These are phyloP conservation scores for Torulaspora gathmanii DNA, from an alignment of 805 yeast genomes.

Conservation along the genomic window DNA sequence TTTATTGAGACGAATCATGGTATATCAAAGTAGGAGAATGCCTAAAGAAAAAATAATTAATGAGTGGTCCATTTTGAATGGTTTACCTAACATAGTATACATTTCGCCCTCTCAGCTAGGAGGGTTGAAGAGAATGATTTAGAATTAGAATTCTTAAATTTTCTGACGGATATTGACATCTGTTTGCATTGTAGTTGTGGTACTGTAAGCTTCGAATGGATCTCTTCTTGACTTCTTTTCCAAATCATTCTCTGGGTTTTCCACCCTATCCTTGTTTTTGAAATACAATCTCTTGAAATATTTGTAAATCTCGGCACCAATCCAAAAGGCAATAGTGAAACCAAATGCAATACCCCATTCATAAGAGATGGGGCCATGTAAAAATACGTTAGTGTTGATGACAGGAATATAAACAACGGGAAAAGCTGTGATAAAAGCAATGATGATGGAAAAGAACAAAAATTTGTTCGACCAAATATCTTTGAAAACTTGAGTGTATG, in stretches of 20 bases:
- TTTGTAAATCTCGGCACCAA: constrained; percentile 65
- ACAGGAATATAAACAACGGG: constrained; percentile 86
- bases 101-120: not conserved
- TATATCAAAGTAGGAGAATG: not conserved
- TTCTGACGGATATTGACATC: constrained; percentile 16
- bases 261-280: constrained; percentile 41
- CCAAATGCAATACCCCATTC: constrained; percentile 80
- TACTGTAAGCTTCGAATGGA: constrained; percentile 56
- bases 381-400: constrained; percentile 70
- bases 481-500: constrained; percentile 53
- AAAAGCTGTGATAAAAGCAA: constrained; percentile 67
- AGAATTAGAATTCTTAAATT: not conserved
- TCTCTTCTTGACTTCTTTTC: constrained; percentile 45
- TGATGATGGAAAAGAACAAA: constrained; percentile 72
- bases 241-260: constrained; percentile 59
- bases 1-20: not conserved
- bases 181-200: constrained; percentile 44
- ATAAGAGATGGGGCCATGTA: constrained; percentile 64
- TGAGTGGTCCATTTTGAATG: not conserved
- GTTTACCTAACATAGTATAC: not conserved
- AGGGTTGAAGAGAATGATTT: not conserved
- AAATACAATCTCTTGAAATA: constrained; percentile 54
- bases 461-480: constrained; percentile 73
- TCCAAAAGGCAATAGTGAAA: constrained; percentile 51
- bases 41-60: not conserved